These are phyloP conservation scores for Linum trigynum DNA, from an alignment of 345 rosid genomes.

Conservation along the genomic window DNA sequence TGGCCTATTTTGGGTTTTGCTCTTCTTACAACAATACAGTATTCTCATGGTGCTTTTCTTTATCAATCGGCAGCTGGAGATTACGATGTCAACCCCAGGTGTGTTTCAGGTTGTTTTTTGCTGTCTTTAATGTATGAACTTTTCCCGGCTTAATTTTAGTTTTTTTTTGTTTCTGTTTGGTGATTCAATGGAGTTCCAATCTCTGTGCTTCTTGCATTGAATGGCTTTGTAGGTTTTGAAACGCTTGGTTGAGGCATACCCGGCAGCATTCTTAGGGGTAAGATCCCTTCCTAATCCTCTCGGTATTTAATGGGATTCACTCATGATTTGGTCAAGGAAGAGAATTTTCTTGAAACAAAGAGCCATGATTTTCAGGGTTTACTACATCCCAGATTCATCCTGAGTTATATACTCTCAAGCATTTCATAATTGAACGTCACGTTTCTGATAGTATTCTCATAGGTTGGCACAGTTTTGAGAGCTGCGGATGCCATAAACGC, in stretches of 20 bases:
- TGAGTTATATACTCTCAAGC: neutral
- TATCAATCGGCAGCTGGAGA: conserved; percentile 39
- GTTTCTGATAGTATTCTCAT: conserved; percentile 10
- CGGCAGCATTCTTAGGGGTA: conserved; percentile 44
- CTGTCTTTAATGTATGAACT: neutral
- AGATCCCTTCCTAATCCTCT: conserved; percentile 3
- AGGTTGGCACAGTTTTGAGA: conserved; percentile 49
- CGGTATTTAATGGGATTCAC: neutral
- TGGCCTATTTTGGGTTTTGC: neutral
- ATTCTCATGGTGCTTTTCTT: neutral
- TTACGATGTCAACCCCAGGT: conserved; percentile 48
- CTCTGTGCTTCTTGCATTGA: conserved; percentile 1
- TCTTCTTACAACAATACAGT: neutral
- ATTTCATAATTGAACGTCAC: neutral
- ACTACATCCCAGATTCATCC: too few relatives aligned
- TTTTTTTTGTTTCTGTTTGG: neutral
- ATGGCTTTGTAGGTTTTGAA: conserved; percentile 26
- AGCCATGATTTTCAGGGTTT: too few relatives aligned
- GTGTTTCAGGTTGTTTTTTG: conserved; percentile 41
- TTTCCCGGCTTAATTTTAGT: neutral
- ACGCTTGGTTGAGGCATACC: conserved; percentile 32
- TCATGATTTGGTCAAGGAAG: neutral
- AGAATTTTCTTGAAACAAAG: too few relatives aligned
- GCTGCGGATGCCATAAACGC: conserved; percentile 37
- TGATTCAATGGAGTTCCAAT: neutral